Percentiles rank a stretch among this genome's conserved stretches.
Evolutionary conservation across 2,329 filamentous ascomycete species (phyloP).

Genomic region (Cladophialophora exuberans): DNA sequence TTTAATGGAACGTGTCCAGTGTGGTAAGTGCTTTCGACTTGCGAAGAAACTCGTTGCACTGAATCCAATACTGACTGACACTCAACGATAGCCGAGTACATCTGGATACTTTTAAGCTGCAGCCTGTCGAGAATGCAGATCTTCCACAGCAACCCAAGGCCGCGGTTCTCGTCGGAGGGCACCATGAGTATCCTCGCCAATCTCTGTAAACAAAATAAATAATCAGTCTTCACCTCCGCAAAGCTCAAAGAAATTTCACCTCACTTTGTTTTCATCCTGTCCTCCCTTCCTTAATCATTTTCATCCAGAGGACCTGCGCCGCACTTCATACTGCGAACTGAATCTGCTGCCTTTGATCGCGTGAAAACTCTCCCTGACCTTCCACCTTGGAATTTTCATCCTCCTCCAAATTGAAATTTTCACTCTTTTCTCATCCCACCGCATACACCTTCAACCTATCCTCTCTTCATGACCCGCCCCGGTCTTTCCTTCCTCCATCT

Average conservation of each 20-base stretch:
- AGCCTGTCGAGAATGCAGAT: neutral
- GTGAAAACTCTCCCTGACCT: no score
- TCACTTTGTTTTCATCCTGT: neutral
- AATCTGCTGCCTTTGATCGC: no score
- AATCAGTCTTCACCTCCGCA: neutral
- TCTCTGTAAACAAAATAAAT: neutral
- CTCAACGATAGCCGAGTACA: conserved; percentile 3
- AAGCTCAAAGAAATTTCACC: neutral
- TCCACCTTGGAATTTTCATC: no score
- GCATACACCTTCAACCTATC: neutral
- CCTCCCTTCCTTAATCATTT: neutral
- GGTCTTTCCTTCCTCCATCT: neutral
- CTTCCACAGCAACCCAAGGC: neutral
- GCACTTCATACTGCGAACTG: no score
- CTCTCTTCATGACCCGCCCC: no score
- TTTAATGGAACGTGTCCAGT: conserved; percentile 15
- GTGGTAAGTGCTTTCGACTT: neutral
- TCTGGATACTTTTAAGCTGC: conserved; percentile 2
- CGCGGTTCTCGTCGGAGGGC: neutral
- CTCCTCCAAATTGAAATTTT: neutral
- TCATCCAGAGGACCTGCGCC: neutral
- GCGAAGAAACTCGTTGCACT: no score
- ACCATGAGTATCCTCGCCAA: neutral
- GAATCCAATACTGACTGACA: neutral
- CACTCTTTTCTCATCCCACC: no score